A percentile compares a stretch with the other conserved stretches of the same genome.
phyloP scores from a whole-genome alignment of 1,284 basidiomycete species.

The Entoloma clypeatum region DNA sequence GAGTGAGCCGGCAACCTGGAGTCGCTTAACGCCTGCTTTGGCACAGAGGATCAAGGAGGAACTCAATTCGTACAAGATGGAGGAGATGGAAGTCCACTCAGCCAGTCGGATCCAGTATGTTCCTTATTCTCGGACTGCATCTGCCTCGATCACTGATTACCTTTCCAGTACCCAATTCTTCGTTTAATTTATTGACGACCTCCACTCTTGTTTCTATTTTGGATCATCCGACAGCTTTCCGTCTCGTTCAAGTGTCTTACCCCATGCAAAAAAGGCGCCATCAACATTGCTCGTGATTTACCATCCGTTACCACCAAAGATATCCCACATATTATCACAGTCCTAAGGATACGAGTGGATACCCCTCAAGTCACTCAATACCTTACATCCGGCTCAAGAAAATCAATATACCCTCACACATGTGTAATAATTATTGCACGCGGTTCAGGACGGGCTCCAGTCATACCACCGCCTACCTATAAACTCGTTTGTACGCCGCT shows the following conservation, averaged over 20 bases:
- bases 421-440: conserved; percentile 17
- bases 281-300: conserved; percentile 19
- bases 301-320: conserved; percentile 12
- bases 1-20: conserved; percentile 96
- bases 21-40: conserved; percentile 88
- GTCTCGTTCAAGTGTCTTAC: conserved; percentile 10
- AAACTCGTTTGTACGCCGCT: conserved; percentile 18
- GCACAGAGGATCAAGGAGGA: conserved; percentile 97
- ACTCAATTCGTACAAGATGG: conserved; percentile 96
- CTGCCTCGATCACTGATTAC: conserved; percentile 8
- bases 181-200: conserved; percentile 34
- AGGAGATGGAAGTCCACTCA: conserved; percentile 96
- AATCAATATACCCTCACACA: conserved; percentile 19
- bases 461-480: conserved; percentile 10
- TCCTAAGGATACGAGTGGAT: conserved; percentile 18
- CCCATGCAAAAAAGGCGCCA: conserved; percentile 18
- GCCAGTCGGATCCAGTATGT: conserved; percentile 81
- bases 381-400: conserved; percentile 9
- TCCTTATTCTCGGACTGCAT: conserved; percentile 13
- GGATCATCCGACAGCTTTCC: conserved; percentile 15
- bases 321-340: conserved; percentile 12
- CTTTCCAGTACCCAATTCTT: conserved; percentile 48
- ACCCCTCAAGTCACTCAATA: conserved; percentile 9
- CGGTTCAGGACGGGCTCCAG: conserved; percentile 16
- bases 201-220: conserved; percentile 19